Evolutionary conservation across 768 basidiomycete genomes (phyloP).

Genomic region (Dentipellis sp.): DNA sequence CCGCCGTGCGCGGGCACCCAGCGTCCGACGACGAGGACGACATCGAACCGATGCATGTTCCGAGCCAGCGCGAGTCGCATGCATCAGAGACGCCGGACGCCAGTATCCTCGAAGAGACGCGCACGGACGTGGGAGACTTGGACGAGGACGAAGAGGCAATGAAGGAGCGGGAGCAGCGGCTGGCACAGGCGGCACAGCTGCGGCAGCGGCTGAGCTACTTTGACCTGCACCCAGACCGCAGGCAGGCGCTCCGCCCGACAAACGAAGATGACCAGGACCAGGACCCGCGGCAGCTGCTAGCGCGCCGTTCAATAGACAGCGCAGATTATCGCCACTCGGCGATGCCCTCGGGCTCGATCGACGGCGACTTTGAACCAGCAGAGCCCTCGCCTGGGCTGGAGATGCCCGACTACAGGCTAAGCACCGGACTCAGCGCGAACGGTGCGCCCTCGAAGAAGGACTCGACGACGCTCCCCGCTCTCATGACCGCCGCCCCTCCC

Average conservation of each 20-base stretch:
- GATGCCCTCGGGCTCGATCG: neutral
- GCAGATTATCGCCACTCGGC: neutral
- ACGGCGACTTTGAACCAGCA: neutral
- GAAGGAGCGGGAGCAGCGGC: neutral
- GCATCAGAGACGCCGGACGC: conserved; percentile 4
- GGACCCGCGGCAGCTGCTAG: conserved; percentile 7
- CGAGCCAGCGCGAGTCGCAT: neutral
- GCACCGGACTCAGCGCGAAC: neutral
- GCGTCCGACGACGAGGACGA: conserved; percentile 33
- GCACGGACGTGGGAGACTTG: conserved; percentile 10
- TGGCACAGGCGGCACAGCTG: conserved; percentile 1
- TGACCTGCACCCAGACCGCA: conserved; percentile 69
- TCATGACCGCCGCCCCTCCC: conserved; percentile 3
- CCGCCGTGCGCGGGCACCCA: conserved; percentile 35
- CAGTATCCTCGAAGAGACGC: neutral
- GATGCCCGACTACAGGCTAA: neutral
- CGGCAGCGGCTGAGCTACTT: conserved; percentile 55
- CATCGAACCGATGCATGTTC: conserved; percentile 15
- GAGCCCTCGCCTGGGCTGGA: neutral
- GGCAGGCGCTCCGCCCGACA: conserved; percentile 23
- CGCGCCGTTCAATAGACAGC: conserved; percentile 7
- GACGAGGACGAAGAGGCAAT: conserved; percentile 20
- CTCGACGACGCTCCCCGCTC: neutral
- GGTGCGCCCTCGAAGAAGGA: neutral
- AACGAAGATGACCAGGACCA: conserved; percentile 18